Base-by-base conservation (phyloP, 495 filamentous ascomycete genomes). In the Extremus antarcticus region DNA sequence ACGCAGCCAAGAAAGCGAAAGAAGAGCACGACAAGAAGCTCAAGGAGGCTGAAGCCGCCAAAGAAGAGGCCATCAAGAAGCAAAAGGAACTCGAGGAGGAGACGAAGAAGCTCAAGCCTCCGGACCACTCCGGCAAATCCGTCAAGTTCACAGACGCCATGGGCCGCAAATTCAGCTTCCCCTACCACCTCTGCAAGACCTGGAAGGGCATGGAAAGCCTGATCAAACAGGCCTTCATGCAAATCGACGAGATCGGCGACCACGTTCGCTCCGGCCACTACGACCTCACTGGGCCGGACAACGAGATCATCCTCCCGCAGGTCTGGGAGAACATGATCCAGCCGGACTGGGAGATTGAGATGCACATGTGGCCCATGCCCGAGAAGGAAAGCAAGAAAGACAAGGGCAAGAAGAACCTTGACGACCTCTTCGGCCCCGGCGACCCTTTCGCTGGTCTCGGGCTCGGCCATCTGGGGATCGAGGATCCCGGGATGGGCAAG, bases 351-450 rank as follows among this genome's bases (percentile, higher is more conserved):
- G 75, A 78, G 39, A 85, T 96, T 62, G 90, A 83, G 2, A 95
- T 95, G 91, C 87, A 94, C 59, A 92, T 95, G 88, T 96, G 90
- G 90, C 90, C 91, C 3, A 85, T 95, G 75, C 80, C 78, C 3
- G 82, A 83, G 59, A 49, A 59, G 41, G 47, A 50, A 23, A 25
- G 47, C 25, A 50, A 57, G 32, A 3, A 52, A 3, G 13, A 19
- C 2, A n/a, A 58, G 32, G 46, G 23, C 7, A 51, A 51, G 40
- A 8, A 25, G 20, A 22, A 20, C 10, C 2, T 3, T 19, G 49
- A 57, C 19, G 8, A 17, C 1, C n/a, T 39, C 25, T 4, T n/a
- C 20, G 53, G 23, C 24, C 47, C 52, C 10, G 39, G 23, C 24
- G 53, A 43, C 32, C 32, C 35, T 9, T 55, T 51, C 35, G 46